Percentiles rank a stretch among this genome's conserved stretches.
Conservation (phyloP, 495 filamentous ascomycete genomes). For the Hyaloscypha variabilis region DNA sequence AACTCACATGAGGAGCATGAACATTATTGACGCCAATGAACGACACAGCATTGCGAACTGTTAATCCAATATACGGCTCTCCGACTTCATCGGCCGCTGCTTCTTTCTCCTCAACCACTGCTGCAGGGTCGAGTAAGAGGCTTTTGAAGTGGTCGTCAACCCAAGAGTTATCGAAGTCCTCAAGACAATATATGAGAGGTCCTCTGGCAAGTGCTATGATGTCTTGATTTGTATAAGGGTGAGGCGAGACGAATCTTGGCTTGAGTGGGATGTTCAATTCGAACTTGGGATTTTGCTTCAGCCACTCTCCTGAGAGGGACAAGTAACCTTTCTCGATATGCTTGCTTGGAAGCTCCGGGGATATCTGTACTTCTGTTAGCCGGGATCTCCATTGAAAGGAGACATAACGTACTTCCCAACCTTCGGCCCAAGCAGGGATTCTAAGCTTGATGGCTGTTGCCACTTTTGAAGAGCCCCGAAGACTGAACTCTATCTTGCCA, state of each 20-base stretch:
- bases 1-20: constrained; percentile 3
- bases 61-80: constrained; percentile 39
- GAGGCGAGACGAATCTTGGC: constrained; percentile 49
- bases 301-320: constrained; percentile 41
- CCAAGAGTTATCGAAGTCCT: constrained; percentile 60
- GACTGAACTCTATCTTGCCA: constrained; percentile 48
- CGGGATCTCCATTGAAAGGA: background rate
- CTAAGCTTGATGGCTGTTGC: constrained; percentile 44
- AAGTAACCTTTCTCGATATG: constrained; percentile 51
- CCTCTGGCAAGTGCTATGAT: constrained; percentile 54
- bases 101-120: constrained; percentile 29
- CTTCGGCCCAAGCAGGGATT: constrained; percentile 53
- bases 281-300: constrained; percentile 37
- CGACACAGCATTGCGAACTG: constrained; percentile 19
- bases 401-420: constrained; percentile 40
- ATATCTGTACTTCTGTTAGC: constrained; percentile 29
- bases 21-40: constrained; percentile 7
- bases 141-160: constrained; percentile 59
- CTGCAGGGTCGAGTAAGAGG: constrained; percentile 30
- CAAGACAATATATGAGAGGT: constrained; percentile 60
- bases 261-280: constrained; percentile 43
- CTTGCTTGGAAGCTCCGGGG: constrained; percentile 26
- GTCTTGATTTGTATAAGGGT: constrained; percentile 54
- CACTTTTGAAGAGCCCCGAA: constrained; percentile 36
- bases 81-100: constrained; percentile 30